Base-by-base conservation (phyloP, 1,139 yeast genomes). In the Hyphopichia pseudoburtonii region DNA sequence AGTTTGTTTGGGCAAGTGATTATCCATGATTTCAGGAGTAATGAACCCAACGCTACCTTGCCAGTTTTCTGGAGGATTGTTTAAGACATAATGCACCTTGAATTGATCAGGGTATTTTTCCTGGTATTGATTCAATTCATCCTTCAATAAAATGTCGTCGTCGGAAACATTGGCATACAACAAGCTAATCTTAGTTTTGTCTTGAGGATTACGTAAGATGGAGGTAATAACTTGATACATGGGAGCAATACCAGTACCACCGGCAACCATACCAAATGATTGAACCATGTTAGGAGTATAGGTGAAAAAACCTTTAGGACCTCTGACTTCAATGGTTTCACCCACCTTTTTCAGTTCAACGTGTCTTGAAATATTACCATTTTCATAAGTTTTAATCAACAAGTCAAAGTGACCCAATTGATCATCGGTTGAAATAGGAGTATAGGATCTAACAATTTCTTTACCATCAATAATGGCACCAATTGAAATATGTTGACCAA, bases 231-330 rank as follows among this genome's bases (percentile, higher is more conserved):
- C 67, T 69, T 92, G 98, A 73, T 76, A 89, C 73, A 90, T 75
- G 44, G 97, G 98, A 22, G 97, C 87, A 64, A 92, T 88, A 51
- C 96, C 97, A 32, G 95, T 86, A 56, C 98, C 98, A 51, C 96
- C 98, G 50, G 97, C 97, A 53, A 92, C 74, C 70, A 92, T 76
- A 38, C 86, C 85, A 56, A 94, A 78, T 46, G 80, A 73, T 54
- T 85, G 78, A 66, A 78, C 92, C 67, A 82, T 78, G 73, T 90
- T 90, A 51, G 92, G 86, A 39, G 80, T 73, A 68, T 90, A 90
- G 44, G 81, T 78, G 73, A 88, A 90, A 53, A 82, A 82, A 6
- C 98, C 98, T 67, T 88, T 88, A 53, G 98, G 98, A 21, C 98
- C 98, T 55, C 89, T 79, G 43, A 71, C 65, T 33, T 69, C 69